Evolutionary conservation across 768 basidiomycete genomes (phyloP).

Genomic region (Suillus plorans): DNA sequence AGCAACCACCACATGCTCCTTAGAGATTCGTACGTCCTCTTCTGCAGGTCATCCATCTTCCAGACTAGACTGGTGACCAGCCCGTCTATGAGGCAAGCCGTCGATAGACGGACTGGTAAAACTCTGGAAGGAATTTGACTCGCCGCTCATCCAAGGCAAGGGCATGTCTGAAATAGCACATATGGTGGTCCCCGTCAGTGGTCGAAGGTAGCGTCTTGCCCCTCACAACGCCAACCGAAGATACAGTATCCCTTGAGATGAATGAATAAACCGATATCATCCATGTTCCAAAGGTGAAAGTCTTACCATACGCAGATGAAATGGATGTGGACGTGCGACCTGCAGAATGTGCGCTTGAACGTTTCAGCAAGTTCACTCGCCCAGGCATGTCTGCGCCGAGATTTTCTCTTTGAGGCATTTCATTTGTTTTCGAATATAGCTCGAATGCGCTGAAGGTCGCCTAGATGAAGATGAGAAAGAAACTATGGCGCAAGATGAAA

Average conservation of each 20-base stretch:
- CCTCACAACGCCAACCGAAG: slow-evolving; percentile 40
- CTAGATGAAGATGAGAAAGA: background rate
- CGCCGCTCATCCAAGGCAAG: slow-evolving; percentile 47
- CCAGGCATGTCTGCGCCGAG: background rate
- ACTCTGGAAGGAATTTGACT: slow-evolving; percentile 45
- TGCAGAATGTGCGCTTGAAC: slow-evolving; percentile 31
- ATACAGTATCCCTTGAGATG: slow-evolving; percentile 45
- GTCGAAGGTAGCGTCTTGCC: slow-evolving; percentile 33
- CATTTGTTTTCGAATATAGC: slow-evolving; percentile 19
- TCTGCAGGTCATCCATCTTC: slow-evolving; percentile 9
- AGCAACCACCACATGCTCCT: background rate
- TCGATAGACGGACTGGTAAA: too few species aligned
- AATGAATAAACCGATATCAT: background rate
- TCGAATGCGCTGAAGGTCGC: slow-evolving; percentile 27
- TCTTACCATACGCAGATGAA: slow-evolving; percentile 46
- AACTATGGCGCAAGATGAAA: background rate
- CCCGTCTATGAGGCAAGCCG: too few species aligned
- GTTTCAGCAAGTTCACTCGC: slow-evolving; percentile 12
- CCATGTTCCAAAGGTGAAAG: background rate
- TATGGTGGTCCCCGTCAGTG: slow-evolving; percentile 21
- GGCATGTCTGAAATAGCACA: slow-evolving; percentile 47
- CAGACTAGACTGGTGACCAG: too few species aligned
- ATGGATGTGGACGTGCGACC: slow-evolving; percentile 30
- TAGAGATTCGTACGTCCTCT: slow-evolving; percentile 6
- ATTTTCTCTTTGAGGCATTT: background rate